These are phyloP conservation scores for Chlorella sp. DNA, from an alignment of 139 green algal genomes.

Conservation along the genomic window DNA sequence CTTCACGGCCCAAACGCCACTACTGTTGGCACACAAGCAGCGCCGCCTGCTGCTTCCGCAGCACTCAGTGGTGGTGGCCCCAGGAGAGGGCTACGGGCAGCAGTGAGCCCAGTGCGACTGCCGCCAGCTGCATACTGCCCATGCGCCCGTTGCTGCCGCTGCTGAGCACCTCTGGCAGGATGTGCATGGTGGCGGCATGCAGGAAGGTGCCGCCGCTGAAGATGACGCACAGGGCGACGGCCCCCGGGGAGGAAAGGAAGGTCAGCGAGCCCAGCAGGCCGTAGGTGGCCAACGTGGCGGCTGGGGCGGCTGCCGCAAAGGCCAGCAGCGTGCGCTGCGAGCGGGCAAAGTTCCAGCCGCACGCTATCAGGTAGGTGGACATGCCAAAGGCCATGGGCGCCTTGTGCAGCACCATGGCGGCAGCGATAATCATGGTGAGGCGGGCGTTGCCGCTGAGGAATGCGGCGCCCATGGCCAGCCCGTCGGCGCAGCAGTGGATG, in stretches of 20 bases:
- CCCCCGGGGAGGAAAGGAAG: constrained; percentile 13
- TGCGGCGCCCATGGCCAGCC: constrained; percentile 68
- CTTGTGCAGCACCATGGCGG: constrained; percentile 11
- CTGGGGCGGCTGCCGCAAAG: constrained; percentile 48
- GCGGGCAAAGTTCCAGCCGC: constrained; percentile 40
- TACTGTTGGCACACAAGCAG: neutral
- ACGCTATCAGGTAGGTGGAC: constrained; percentile 58
- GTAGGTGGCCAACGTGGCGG: constrained; percentile 55
- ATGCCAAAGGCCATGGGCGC: constrained; percentile 69
- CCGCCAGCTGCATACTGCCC: constrained; percentile 23
- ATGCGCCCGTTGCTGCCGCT: neutral
- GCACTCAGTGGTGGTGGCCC: constrained; percentile 27
- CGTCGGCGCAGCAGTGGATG: constrained; percentile 66
- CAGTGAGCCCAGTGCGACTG: constrained; percentile 21
- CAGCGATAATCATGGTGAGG: constrained; percentile 51
- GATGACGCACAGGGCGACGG: constrained; percentile 48
- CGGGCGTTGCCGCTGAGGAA: constrained; percentile 46
- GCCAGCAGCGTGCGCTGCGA: constrained; percentile 43
- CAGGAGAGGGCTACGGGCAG: constrained; percentile 27
- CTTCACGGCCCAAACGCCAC: too few relatives aligned
- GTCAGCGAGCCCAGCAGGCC: constrained; percentile 39
- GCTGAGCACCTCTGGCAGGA: constrained; percentile 61
- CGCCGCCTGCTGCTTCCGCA: neutral
- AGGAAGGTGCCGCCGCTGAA: constrained; percentile 77
- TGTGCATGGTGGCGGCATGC: constrained; percentile 69